A percentile compares a stretch with the other conserved stretches of the same genome.
Conservation (phyloP, 2,329 filamentous ascomycete species). For the Aureobasidium melanogenum region DNA sequence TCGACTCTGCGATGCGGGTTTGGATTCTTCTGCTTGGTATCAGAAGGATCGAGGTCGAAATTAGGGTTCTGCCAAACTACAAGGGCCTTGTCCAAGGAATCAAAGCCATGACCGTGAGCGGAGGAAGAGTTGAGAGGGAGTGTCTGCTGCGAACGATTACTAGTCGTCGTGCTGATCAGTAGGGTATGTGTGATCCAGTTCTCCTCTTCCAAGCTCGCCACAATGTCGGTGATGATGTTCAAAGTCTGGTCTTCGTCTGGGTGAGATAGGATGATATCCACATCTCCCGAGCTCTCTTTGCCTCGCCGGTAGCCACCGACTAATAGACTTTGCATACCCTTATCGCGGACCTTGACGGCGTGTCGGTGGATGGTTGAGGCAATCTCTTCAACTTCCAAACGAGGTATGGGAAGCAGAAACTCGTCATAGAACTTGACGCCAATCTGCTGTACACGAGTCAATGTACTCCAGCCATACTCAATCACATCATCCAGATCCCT, state of each 20-base stretch:
- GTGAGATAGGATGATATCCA: conserved; percentile 79
- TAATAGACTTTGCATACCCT: conserved; percentile 50
- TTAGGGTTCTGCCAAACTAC: conserved; percentile 79
- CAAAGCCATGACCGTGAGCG: conserved; percentile 56
- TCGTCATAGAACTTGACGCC: conserved; percentile 92
- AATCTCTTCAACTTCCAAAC: conserved; percentile 65
- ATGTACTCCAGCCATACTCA: conserved; percentile 65
- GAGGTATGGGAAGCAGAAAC: conserved; percentile 61
- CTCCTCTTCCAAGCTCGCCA: conserved; percentile 58
- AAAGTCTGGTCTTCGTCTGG: conserved; percentile 59
- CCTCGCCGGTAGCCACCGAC: conserved; percentile 78
- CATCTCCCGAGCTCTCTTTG: conserved; percentile 65
- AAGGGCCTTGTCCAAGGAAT: conserved; percentile 82
- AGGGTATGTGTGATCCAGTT: conserved; percentile 76
- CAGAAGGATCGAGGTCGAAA: conserved; percentile 31
- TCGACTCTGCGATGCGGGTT: conserved; percentile 80
- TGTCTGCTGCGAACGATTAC: conserved; percentile 61
- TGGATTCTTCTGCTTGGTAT: conserved; percentile 47
- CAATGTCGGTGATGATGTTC: conserved; percentile 62
- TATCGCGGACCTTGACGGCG: conserved; percentile 53
- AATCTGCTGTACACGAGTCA: conserved; percentile 81
- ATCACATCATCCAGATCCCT: conserved; percentile 77
- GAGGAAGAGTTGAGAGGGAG: conserved; percentile 42
- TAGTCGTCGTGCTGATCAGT: conserved; percentile 58
- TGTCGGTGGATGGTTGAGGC: conserved; percentile 54